phyloP scores from a whole-genome alignment of 169 alveolate species.

The Cryptosporidium canis region DNA sequence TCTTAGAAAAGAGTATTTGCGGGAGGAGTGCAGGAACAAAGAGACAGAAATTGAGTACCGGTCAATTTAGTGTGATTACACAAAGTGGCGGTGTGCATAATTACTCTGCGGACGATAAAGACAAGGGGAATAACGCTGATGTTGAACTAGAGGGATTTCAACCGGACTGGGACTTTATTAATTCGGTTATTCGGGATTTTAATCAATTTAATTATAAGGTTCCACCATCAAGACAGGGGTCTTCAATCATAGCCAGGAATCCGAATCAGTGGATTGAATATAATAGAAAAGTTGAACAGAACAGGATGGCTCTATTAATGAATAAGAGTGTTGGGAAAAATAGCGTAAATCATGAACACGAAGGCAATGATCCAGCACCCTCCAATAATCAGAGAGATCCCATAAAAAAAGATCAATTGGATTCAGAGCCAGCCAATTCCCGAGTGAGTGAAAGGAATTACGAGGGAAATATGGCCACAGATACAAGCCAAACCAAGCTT shows the following conservation, averaged over 20 bases:
- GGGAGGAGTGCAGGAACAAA: not conserved
- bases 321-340: not conserved
- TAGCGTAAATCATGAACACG: not conserved
- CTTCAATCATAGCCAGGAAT: slow-evolving; percentile 43
- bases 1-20: slow-evolving; percentile 9
- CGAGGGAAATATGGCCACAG: not conserved
- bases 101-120: not conserved
- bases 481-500: not conserved
- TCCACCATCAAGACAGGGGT: slow-evolving; percentile 59
- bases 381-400: not conserved
- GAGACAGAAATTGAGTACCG: not conserved
- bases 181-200: slow-evolving; percentile 10
- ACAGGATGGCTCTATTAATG: slow-evolving; percentile 49
- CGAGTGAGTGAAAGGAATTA: not conserved
- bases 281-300: slow-evolving; percentile 67
- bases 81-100: not conserved
- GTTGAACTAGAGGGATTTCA: not conserved
- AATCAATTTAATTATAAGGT: slow-evolving; percentile 19
- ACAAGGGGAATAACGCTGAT: not conserved
- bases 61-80: not conserved
- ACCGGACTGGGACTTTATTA: slow-evolving; percentile 67
- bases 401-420: not conserved
- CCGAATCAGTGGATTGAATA: slow-evolving; percentile 73
- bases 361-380: not conserved
- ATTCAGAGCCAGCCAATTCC: not conserved